Evolutionary conservation across 768 basidiomycete species (phyloP), one percentile per base, ranked within the genome.

Genomic region (Thelephora aurantiotincta): DNA sequence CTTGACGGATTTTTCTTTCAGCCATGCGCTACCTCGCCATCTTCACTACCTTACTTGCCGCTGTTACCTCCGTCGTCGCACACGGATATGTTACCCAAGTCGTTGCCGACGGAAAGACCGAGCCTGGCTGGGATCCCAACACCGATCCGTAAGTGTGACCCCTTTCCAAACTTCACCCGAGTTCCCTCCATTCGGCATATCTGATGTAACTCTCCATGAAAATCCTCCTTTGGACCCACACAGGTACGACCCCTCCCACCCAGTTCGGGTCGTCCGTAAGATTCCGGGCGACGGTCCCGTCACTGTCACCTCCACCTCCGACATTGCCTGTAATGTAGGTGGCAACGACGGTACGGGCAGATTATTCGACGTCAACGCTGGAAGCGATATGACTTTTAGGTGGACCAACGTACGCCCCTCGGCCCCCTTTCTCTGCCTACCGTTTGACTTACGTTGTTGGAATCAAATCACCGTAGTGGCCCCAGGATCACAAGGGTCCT

Each of bases 401-500:
- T 72, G 71, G 71, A 60, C 54, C 47, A 65, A 67, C 55, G 71
- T 71, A 57, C 53, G 67, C 26, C 26, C 26, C 26, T 61, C 37
- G 19, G 11, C 33, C 33, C 34, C 20, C 34, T 11, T 42, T 36
- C n/a, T 34, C 23, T 37, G 11, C 13, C 33, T 20, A 14, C 20
- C 12, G 22, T 37, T 34, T 11, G 20, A 23, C 11, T 30, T 35
- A 34, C n/a, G 45, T n/a, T 51, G 11, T 51, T 20, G 47, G 19
- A 33, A 11, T 33, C 35, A 19, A 18, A 14, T 13, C 14, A 36
- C 19, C 19, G 5, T 34, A 60, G 60, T 60, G 61, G 59, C 59
- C 57, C 14, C 48, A 48, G 70, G 73, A 72, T 53, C 73, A 73
- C 56, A 61, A 68, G 56, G 72, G 72, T 3, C 71, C 70, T 22